Evolutionary conservation across 2,329 filamentous ascomycete genomes (phyloP), one percentile per base, ranked within the genome.

Genomic region (Sclerotiophoma versabilis): DNA sequence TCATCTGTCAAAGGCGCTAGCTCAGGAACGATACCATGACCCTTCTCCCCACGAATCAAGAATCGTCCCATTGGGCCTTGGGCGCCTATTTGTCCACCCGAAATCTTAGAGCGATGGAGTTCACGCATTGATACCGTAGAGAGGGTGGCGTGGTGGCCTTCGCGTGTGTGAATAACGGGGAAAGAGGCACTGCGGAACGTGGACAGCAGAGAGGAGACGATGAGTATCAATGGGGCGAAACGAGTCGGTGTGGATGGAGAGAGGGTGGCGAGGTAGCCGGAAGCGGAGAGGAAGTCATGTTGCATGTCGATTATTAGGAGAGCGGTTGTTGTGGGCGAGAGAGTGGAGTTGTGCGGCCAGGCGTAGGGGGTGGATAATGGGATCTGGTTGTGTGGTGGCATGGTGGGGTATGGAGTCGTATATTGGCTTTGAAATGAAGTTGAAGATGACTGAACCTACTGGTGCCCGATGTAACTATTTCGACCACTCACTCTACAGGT

Each of bases 91-190:
- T 81, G 80, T n/a, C 82, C 66, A 1, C 65, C 61, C 20, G 84
- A 84, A 51, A 85, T 82, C 11, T 75, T 75, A 33, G 81, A 84
- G 3, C 84, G 79, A 43, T 79, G 80, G 2, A 68, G 68, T 64
- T 87, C 84, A n/a, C 84, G 75, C 10, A 76, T 73, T 0, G 82
- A 81, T 0, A 87, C 77, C 7, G 84, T 85, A 0, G 82, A 83
- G 5, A 87, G 75, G 60, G 85, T 80, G 0, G 82, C 70, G 10
- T 82, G 80, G 61, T 84, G 81, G 23, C 70, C 82, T 71, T 84
- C 81, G 8, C 82, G 75, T 5, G 82, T 83, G 66, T 83, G 79
- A 42, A 80, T 76, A 23, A 84, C 68, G 10, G 77, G 73, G 34
- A 79, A 78, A 1, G 71, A 69, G 14, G 74, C 62, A 0, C 54